Conservation (phyloP, 345 rosid genomes). For the Atalantia buxifolia region DNA sequence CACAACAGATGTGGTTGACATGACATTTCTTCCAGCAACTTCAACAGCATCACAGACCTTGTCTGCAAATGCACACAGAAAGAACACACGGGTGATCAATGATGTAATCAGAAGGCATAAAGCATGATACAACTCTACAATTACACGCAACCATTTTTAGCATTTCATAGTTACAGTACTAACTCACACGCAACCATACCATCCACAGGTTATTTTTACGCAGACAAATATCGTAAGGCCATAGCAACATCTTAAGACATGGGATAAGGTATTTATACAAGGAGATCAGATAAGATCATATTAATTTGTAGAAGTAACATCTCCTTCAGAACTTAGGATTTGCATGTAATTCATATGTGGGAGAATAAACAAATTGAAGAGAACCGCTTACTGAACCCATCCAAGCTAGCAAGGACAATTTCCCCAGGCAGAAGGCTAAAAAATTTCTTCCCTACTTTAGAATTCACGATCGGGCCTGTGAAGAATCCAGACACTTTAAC, state of each 20-base stretch:
- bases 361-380: not conserved
- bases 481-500: slow-evolving; percentile 74
- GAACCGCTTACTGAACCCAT: slow-evolving; percentile 82
- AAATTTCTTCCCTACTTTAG: slow-evolving; percentile 78
- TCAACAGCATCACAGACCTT: slow-evolving; percentile 91
- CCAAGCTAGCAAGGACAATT: slow-evolving; percentile 88
- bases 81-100: not conserved
- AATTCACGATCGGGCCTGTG: slow-evolving; percentile 77
- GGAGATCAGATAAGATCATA: not conserved
- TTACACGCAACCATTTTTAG: not conserved
- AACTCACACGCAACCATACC: too few relatives aligned
- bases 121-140: not conserved
- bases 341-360: not conserved
- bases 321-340: not conserved
- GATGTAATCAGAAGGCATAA: not conserved
- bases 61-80: slow-evolving; percentile 30
- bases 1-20: slow-evolving; percentile 82
- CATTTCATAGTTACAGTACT: too few relatives aligned
- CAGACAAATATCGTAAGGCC: too few relatives aligned
- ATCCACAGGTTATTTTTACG: too few relatives aligned
- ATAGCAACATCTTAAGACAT: too few relatives aligned
- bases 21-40: slow-evolving; percentile 85
- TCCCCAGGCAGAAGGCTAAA: slow-evolving; percentile 85
- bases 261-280: too few relatives aligned
- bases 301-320: not conserved